A percentile compares a stretch with the other conserved stretches of the same genome.
Evolutionary conservation across 148 eudicot genomes (phyloP).

Genomic region (Pharnaceum exiguum): DNA sequence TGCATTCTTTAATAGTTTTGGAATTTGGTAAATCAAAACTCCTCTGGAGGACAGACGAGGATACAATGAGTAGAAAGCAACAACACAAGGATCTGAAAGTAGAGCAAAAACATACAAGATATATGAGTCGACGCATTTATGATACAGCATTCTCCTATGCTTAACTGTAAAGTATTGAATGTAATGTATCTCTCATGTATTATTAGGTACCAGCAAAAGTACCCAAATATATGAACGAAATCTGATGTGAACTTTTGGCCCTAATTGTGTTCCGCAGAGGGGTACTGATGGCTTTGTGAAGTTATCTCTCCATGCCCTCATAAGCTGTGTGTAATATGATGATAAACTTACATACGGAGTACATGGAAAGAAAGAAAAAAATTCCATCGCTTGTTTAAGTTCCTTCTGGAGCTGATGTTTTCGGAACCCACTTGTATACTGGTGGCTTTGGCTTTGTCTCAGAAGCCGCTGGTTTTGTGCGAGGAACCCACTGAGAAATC

Average conservation of each 20-base stretch:
- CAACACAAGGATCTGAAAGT: background rate
- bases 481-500: conserved; percentile 41
- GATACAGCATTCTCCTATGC: conserved; percentile 2
- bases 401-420: conserved; percentile 16
- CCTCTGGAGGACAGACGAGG: background rate
- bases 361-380: background rate
- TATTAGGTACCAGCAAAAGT: conserved; percentile 8
- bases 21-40: too few relatives aligned
- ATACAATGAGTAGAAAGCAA: background rate
- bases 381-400: background rate
- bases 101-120: background rate
- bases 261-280: background rate
- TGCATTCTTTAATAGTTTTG: too few relatives aligned
- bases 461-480: conserved; percentile 16
- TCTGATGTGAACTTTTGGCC: background rate
- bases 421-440: conserved; percentile 31
- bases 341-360: background rate
- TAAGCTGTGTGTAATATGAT: conserved; percentile 3
- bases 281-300: background rate
- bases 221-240: background rate
- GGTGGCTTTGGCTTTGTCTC: conserved; percentile 27
- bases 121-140: background rate
- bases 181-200: background rate
- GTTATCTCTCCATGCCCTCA: conserved; percentile 13
- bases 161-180: background rate